Base-by-base conservation (phyloP, 208 protist species). In the Acanthamoeba healyi region DNA sequence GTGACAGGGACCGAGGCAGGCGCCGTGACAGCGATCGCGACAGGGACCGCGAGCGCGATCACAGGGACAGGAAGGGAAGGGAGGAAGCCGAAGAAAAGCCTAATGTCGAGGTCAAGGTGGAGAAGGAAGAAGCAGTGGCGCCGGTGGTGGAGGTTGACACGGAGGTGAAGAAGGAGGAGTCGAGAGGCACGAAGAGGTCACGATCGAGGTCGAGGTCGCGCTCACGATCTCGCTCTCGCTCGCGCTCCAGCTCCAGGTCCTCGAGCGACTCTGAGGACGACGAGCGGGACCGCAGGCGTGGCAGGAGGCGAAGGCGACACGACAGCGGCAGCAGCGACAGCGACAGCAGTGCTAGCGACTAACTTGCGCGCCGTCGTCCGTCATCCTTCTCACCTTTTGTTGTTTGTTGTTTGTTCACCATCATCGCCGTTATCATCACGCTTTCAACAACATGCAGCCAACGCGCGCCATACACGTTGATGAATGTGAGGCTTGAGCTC, bases 161-260 rank as follows among this genome's bases (percentile, higher is more conserved):
- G 42, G 49, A 86, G 42, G 38, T 24, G 34, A 81, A 42, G 70
- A 61, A 86, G 77, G 77, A 86, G 15, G n/a, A 38, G 77, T 26
- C 54, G 24, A 36, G n/a, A 15, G 32, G 17, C n/a, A 74, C 24
- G 34, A 74, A 74, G 65, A 36, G 36, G 65, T 74, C 65, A 7
- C 40, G 65, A 19, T 74, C 65, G 1, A 29, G 14, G 14, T 74
- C 65, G 15, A 5, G 65, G 14, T 74, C 65, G 9, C 29, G 36
- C 15, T 74, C 65, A 0, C 29, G 65, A 6, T 74, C 65, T 1
- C 29, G 65, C 9, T 44, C 32, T 19, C 29, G 65, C 5, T 44
- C 65, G 65, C 65, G 65, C 14, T n/a, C 26, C 2, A n/a, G 58
- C 26, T 65, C 58, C 2, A 2, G 34, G 5, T 36, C 65, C 65